Evolutionary conservation across 2,329 filamentous ascomycete species (phyloP), one percentile per base, ranked within the genome.

Genomic region (Hirsutella thompsonii): DNA sequence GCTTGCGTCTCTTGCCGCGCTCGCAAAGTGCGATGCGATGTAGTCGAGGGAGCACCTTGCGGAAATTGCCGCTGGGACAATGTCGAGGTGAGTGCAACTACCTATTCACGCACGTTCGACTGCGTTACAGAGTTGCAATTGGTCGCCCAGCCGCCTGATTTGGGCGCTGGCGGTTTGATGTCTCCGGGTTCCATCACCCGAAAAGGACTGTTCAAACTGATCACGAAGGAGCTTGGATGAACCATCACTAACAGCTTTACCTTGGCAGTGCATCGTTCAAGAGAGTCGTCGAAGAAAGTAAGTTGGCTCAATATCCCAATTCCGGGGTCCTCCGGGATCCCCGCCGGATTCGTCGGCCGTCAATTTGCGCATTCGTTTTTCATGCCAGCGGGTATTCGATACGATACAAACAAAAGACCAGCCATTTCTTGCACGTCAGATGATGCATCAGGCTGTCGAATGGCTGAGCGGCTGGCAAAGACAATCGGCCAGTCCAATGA

Each of bases 21-120:
- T 43, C 79, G 89, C 56, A 95, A 95, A 60, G 89, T 95, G 34
- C 78, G 89, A 43, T 95, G 89, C 67, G 89, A 95, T 66, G 88
- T 94, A 42, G 87, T 92, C 44, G 87, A 94, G 60, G 82, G 83
- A 38, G 81, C 81, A 35, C 87, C 87, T 1, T 94, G 87, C 60
- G 88, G 84, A 42, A 94, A 94, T 61, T 93, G 87, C 64, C 72
- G 84, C 47, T 76, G 83, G 66, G 83, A 87, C 59, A 79, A 83
- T 56, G 81, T 87, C 44, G 79, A 85, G 55, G 61, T 63, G 55
- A 40, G 60, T 46, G 14, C 11, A 28, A 6, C 9, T 16, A 16
- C 9, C 9, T 16, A 16, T n/a, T 26, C 18, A 16, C 32, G 13
- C 2, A 14, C 9, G 32, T 18, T 34, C n/a, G 14, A 34, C 32